Evolutionary conservation across 768 basidiomycete genomes (phyloP).

Genomic region (Dentipellis fragilis): DNA sequence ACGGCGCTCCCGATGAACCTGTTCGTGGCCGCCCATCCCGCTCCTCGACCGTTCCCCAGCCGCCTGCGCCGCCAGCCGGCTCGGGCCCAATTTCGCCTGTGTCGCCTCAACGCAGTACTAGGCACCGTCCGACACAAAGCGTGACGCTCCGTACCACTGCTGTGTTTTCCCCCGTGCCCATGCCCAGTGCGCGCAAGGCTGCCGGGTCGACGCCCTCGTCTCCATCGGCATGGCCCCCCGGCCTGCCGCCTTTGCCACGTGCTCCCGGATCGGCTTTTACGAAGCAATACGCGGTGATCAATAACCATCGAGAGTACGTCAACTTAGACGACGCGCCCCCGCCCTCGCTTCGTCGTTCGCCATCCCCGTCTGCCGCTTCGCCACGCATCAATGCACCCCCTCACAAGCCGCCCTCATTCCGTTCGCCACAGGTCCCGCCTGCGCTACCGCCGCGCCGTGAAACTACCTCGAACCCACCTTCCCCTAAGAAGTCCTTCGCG

Average conservation of each 20-base stretch:
- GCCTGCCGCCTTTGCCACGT: conserved; percentile 9
- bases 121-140: conserved; percentile 10
- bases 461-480: conserved; percentile 10
- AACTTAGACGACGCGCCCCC: conserved; percentile 15
- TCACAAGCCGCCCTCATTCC: not conserved
- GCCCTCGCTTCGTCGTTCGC: conserved; percentile 12
- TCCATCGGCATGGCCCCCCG: conserved; percentile 8
- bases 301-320: conserved; percentile 8
- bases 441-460: conserved; percentile 3
- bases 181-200: conserved; percentile 1
- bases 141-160: conserved; percentile 6
- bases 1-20: not conserved
- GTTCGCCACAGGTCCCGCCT: not conserved
- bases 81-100: not conserved
- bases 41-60: conserved; percentile 9
- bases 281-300: not conserved
- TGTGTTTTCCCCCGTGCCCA: not conserved
- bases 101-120: not conserved
- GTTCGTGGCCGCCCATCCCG: conserved; percentile 8
- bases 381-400: not conserved
- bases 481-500: conserved; percentile 6
- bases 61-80: not conserved
- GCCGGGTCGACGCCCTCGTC: conserved; percentile 9
- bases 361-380: conserved; percentile 8
- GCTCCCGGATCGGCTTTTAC: conserved; percentile 1